phyloP scores from a whole-genome alignment of 371 early-diverging fungal species.

The Chytridiales sp. region DNA sequence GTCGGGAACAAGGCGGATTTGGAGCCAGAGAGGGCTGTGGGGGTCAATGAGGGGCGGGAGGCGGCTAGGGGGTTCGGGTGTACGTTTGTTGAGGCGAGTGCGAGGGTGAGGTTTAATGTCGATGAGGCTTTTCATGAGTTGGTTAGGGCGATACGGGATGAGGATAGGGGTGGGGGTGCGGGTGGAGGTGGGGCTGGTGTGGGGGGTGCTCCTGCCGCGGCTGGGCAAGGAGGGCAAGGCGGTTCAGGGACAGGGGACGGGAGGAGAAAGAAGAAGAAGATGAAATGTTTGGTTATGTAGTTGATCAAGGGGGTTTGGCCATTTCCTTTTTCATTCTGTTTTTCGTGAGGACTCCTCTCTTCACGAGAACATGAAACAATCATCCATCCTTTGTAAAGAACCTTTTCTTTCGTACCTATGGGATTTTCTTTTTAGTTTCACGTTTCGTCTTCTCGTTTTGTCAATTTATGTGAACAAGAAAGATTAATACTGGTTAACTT shows the following conservation, averaged over 20 bases:
- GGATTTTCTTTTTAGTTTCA: too few species aligned
- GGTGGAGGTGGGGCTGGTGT: not conserved
- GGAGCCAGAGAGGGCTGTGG: conserved; percentile 75
- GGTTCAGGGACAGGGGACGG: not conserved
- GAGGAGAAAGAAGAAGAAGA: conserved; percentile 5
- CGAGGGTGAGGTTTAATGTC: conserved; percentile 87
- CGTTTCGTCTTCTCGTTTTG: too few species aligned
- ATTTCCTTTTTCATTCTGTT: too few species aligned
- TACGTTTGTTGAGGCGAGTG: conserved; percentile 88
- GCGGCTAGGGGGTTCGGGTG: conserved; percentile 74
- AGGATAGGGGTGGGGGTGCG: conserved; percentile 22
- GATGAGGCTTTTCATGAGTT: conserved; percentile 89
- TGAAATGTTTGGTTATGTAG: conserved; percentile 4
- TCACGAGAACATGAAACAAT: too few species aligned
- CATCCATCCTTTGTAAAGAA: too few species aligned
- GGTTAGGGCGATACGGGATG: conserved; percentile 52
- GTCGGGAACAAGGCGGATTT: conserved; percentile 96
- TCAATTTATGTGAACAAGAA: too few species aligned
- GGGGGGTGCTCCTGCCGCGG: not conserved
- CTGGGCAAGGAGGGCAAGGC: not conserved
- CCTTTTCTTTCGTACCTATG: too few species aligned
- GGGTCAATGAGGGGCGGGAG: conserved; percentile 70
- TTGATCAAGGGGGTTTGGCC: too few species aligned
- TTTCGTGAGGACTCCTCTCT: too few species aligned
- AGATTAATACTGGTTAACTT: too few species aligned